Evolutionary conservation across 768 basidiomycete species (phyloP), one percentile per base, ranked within the genome.

Genomic region (Leccinum subtestaceum): DNA sequence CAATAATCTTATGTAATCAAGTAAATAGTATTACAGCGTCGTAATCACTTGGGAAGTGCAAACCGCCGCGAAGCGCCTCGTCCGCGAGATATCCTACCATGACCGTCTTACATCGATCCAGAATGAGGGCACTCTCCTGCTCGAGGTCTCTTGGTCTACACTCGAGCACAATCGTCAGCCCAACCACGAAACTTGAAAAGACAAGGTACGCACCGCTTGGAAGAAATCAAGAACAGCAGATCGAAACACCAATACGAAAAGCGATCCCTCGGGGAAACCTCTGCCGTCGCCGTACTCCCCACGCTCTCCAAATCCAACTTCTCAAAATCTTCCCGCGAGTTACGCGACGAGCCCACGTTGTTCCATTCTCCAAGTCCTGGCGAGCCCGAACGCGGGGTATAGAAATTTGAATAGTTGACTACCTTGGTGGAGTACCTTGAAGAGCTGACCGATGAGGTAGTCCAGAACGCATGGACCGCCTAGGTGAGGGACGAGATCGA

Each of bases 191-290:
- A 23, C 40, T 5, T 11, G 19, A 25, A 25, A 27, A 36, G 17
- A 31, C 49, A 7, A 13, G 27, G 27, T 5, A 59, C 76, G 27
- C 59, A 87, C 90, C 88, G 73, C 77, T 86, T 75, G 0, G 90
- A 89, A 65, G 91, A 95, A 32, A 95, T 78, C 62, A 89, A 69
- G 71, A 95, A 95, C 38, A 96, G 70, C 11, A 95, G 75, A 66
- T 96, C 93, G 57, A 95, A 88, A 68, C 91, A 94, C 93, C 93
- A 95, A 75, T 92, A 95, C 7, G 91, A 87, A 69, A 95, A 95
- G 9, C 92, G 80, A 70, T 95, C 94, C 40, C 93, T 21, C 21
- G 21, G 23, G 25, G 25, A 0, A 21, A 84, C 70, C 13, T 74
- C 68, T 0, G 83, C 83, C 11, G 75, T 71, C 40, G 81, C 82